Percentiles rank a stretch among this genome's conserved stretches.
These are phyloP conservation scores for Pinus albicaulis DNA, from an alignment of 75 land plant genomes.

Conservation along the genomic window DNA sequence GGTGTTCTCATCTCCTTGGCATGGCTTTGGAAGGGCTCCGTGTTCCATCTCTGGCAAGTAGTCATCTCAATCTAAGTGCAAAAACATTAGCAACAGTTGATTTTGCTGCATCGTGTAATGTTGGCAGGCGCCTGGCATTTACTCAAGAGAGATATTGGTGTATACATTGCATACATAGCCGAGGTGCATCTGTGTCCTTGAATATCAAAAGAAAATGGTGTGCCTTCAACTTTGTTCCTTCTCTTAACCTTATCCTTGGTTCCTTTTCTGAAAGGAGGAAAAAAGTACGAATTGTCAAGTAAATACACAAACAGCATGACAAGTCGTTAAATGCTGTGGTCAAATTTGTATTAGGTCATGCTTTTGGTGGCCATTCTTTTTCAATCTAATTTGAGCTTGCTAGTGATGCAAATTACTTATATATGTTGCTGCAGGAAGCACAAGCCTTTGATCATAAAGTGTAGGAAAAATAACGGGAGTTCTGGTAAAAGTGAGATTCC, in stretches of 20 bases:
- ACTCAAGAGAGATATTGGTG: not conserved
- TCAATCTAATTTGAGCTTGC: not conserved
- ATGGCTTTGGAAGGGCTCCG: conserved; percentile 4
- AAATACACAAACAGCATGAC: not conserved
- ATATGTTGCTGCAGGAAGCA: conserved; percentile 6
- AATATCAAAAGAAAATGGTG: conserved; percentile 6
- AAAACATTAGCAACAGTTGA: not conserved
- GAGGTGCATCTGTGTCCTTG: not conserved
- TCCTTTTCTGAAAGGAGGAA: not conserved
- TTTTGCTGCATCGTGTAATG: not conserved
- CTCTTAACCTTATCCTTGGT: not conserved
- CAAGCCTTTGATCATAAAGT: not conserved
- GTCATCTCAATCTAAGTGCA: not conserved
- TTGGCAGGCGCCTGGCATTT: not conserved
- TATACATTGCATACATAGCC: not conserved
- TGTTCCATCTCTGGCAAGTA: not conserved
- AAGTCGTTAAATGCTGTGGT: too few species aligned
- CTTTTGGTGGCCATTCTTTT: not conserved
- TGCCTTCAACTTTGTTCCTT: not conserved
- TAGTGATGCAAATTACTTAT: conserved; percentile 1
- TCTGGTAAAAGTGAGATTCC: not conserved
- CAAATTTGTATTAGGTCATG: not conserved
- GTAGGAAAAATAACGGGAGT: conserved; percentile 1
- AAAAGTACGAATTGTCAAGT: not conserved
- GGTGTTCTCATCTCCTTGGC: conserved; percentile 3